These are phyloP conservation scores for Tuber aestivum DNA, from an alignment of 495 filamentous ascomycete species.

Conservation along the genomic window DNA sequence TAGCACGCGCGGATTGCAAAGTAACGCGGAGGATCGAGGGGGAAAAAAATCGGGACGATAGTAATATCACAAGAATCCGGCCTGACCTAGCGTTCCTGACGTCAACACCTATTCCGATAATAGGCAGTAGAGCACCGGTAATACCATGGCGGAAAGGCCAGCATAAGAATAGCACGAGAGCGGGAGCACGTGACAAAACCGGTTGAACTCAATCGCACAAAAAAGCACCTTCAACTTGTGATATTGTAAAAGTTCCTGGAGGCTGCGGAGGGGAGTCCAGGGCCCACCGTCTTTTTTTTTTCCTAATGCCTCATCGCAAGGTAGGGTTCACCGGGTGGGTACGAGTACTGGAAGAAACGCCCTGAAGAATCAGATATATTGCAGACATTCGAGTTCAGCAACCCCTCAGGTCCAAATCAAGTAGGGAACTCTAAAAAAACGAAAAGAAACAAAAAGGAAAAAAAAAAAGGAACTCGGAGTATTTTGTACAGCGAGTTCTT, in stretches of 20 bases:
- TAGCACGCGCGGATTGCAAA: background rate
- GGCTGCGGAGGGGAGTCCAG: background rate
- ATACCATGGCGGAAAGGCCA: background rate
- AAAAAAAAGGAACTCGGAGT: background rate
- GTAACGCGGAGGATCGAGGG: background rate
- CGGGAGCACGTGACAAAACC: background rate
- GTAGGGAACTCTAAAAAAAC: background rate
- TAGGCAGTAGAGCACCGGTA: background rate
- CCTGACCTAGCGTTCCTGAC: background rate
- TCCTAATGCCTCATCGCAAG: background rate
- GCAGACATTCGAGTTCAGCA: background rate
- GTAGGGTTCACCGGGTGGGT: background rate
- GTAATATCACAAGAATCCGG: background rate
- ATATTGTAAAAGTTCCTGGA: background rate
- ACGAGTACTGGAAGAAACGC: background rate
- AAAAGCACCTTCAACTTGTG: background rate
- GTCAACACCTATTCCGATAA: background rate
- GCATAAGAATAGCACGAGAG: background rate
- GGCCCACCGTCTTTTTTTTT: background rate
- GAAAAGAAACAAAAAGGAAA: background rate
- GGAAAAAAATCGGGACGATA: background rate
- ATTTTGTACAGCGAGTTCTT: background rate
- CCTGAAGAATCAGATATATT: background rate
- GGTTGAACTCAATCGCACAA: background rate
- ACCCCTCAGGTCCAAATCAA: background rate